Percentiles rank a stretch among this genome's conserved stretches.
Conservation (phyloP, 305 asterid genomes). For the Solanum aculeatissimum region DNA sequence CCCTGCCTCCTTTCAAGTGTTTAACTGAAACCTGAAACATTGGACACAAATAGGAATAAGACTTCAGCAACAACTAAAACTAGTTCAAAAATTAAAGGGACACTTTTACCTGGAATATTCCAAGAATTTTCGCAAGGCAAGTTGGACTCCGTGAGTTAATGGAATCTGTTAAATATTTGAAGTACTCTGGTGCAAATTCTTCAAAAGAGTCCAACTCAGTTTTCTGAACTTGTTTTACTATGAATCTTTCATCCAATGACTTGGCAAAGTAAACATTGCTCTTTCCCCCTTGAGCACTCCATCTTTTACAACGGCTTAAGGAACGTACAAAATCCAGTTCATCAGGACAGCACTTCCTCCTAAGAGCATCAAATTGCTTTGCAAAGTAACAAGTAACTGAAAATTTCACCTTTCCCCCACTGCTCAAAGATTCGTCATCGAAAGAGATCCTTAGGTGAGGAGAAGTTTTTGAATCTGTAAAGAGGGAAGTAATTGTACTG, state of each 20-base stretch:
- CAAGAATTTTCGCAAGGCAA: constrained; percentile 89
- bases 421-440: constrained; percentile 46
- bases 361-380: constrained; percentile 64
- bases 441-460: constrained; percentile 75
- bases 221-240: constrained; percentile 80
- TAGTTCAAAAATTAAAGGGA: background rate
- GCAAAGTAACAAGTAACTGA: constrained; percentile 79
- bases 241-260: constrained; percentile 78
- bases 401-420: constrained; percentile 52
- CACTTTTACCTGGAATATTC: constrained; percentile 53
- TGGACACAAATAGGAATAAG: background rate
- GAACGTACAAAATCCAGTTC: constrained; percentile 66
- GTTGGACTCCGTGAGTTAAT: constrained; percentile 76
- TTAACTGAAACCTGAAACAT: constrained; percentile 49
- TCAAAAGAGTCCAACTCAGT: constrained; percentile 97
- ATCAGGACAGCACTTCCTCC: constrained; percentile 68
- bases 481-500: constrained; percentile 19
- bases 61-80: background rate
- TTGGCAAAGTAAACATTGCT: constrained; percentile 89
- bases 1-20: constrained; percentile 66
- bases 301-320: constrained; percentile 71
- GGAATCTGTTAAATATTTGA: constrained; percentile 59
- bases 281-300: constrained; percentile 98
- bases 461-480: constrained; percentile 37
- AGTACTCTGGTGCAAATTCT: constrained; percentile 67